A percentile compares a stretch with the other conserved stretches of the same genome.
These are phyloP conservation scores for Linnemannia exigua DNA, from an alignment of 192 early-diverging fungal genomes.

Conservation along the genomic window DNA sequence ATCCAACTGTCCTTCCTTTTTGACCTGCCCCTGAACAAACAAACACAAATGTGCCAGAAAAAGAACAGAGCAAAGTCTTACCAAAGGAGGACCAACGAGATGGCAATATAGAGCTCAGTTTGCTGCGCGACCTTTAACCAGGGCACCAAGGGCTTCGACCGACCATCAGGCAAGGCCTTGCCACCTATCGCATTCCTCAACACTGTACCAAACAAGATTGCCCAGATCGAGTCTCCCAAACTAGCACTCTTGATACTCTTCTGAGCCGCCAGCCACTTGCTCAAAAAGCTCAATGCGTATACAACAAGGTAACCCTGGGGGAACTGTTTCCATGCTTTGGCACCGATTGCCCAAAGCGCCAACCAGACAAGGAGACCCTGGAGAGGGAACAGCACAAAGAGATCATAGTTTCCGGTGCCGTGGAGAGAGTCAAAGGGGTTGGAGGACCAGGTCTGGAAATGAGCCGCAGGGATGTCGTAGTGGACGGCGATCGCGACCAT, in stretches of 20 bases:
- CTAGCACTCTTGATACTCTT: conserved; percentile 48
- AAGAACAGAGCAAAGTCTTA: conserved; percentile 1
- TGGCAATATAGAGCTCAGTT: conserved; percentile 65
- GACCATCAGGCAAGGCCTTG: conserved; percentile 19
- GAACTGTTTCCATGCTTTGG: conserved; percentile 47
- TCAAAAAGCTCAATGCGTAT: conserved; percentile 56
- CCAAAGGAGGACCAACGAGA: conserved; percentile 60
- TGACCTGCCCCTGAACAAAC: background rate
- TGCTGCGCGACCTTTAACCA: conserved; percentile 65
- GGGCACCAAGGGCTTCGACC: conserved; percentile 41
- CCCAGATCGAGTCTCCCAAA: conserved; percentile 66
- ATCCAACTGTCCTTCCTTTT: background rate
- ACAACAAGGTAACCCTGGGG: conserved; percentile 55
- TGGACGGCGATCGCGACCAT: conserved; percentile 47
- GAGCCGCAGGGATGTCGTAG: conserved; percentile 50
- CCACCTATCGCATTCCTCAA: conserved; percentile 43
- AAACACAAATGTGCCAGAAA: background rate
- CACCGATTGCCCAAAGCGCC: conserved; percentile 33
- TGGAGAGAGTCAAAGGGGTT: conserved; percentile 63
- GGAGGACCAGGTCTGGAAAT: conserved; percentile 45
- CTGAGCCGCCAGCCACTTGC: conserved; percentile 61
- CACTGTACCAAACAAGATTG: conserved; percentile 60
- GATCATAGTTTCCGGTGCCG: conserved; percentile 43
- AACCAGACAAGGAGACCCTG: conserved; percentile 61
- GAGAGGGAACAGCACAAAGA: conserved; percentile 57